These are phyloP conservation scores for Chalciporus chontae DNA, from an alignment of 768 basidiomycete species.

Conservation along the genomic window DNA sequence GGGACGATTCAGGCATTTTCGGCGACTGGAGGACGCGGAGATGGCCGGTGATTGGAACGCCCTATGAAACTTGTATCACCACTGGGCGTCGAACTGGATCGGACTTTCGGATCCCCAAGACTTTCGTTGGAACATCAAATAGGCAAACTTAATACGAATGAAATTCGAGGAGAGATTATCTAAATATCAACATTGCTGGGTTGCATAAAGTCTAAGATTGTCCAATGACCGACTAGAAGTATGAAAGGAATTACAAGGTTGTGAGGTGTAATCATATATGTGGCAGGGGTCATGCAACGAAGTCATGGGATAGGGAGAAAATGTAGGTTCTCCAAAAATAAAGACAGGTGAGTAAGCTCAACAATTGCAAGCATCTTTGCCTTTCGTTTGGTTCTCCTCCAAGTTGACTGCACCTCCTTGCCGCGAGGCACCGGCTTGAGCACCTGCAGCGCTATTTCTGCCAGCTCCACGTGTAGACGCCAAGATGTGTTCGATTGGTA, in stretches of 20 bases:
- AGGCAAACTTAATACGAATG: too few species aligned
- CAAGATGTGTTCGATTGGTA: conserved; percentile 91
- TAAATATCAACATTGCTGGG: not conserved
- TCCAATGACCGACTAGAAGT: conserved; percentile 20
- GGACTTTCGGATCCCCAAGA: not conserved
- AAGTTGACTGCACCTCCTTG: conserved; percentile 63
- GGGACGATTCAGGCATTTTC: too few species aligned
- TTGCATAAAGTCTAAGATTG: conserved; percentile 6
- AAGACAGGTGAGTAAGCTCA: conserved; percentile 35
- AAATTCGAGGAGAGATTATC: too few species aligned
- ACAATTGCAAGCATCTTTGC: conserved; percentile 80
- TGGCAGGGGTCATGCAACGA: conserved; percentile 18
- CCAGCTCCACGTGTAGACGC: conserved; percentile 73
- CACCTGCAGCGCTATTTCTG: conserved; percentile 54
- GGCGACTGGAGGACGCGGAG: too few species aligned
- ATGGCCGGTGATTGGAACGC: too few species aligned
- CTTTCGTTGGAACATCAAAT: too few species aligned
- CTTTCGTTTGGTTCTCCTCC: conserved; percentile 61
- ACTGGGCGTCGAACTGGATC: too few species aligned
- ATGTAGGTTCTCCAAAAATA: conserved; percentile 15
- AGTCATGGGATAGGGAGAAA: conserved; percentile 18
- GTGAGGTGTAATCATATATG: conserved; percentile 23
- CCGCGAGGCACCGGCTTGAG: conserved; percentile 47
- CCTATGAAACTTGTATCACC: not conserved
- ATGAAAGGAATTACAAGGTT: conserved; percentile 27